phyloP scores from a whole-genome alignment of 75 land plant genomes.

The Larix kaempferi region DNA sequence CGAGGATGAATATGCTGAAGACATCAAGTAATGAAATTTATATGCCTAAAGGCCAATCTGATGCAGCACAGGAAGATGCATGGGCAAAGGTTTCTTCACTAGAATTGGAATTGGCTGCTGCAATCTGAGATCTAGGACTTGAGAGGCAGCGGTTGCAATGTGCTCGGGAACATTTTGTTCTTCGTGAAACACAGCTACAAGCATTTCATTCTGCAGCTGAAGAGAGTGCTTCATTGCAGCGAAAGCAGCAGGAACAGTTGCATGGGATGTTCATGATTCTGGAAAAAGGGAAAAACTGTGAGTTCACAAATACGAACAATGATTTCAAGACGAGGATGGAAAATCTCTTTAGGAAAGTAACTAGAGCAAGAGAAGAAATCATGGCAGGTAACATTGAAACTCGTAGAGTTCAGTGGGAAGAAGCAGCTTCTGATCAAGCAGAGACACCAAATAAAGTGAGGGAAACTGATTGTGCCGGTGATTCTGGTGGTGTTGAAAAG shows the following conservation, averaged over 20 bases:
- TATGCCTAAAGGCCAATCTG: too few relatives aligned
- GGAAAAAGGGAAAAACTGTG: slow-evolving; percentile 85
- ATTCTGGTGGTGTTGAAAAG: slow-evolving; percentile 27
- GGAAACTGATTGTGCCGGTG: slow-evolving; percentile 17
- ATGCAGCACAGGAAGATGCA: slow-evolving; percentile 84
- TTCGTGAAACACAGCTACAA: slow-evolving; percentile 92
- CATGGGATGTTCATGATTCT: slow-evolving; percentile 80
- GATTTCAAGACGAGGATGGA: slow-evolving; percentile 28
- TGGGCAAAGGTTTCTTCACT: slow-evolving; percentile 68
- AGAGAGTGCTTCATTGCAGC: slow-evolving; percentile 74
- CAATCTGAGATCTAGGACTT: slow-evolving; percentile 69
- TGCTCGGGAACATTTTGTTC: slow-evolving; percentile 92
- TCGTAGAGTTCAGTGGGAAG: neutral
- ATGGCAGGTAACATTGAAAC: slow-evolving; percentile 6
- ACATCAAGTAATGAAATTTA: too few relatives aligned
- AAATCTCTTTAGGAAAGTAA: slow-evolving; percentile 11
- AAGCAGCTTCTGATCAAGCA: slow-evolving; percentile 23
- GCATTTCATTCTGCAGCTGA: slow-evolving; percentile 98
- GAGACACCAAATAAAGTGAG: slow-evolving; percentile 18
- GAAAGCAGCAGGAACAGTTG: slow-evolving; percentile 92
- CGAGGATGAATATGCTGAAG: too few relatives aligned
- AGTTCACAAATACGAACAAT: slow-evolving; percentile 35
- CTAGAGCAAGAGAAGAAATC: slow-evolving; percentile 8
- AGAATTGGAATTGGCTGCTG: slow-evolving; percentile 84
- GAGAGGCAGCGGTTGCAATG: slow-evolving; percentile 84